Evolutionary conservation across 371 early-diverging fungal species (phyloP), one percentile per base, ranked within the genome.

Genomic region (Polyrhizophydium stewartii): DNA sequence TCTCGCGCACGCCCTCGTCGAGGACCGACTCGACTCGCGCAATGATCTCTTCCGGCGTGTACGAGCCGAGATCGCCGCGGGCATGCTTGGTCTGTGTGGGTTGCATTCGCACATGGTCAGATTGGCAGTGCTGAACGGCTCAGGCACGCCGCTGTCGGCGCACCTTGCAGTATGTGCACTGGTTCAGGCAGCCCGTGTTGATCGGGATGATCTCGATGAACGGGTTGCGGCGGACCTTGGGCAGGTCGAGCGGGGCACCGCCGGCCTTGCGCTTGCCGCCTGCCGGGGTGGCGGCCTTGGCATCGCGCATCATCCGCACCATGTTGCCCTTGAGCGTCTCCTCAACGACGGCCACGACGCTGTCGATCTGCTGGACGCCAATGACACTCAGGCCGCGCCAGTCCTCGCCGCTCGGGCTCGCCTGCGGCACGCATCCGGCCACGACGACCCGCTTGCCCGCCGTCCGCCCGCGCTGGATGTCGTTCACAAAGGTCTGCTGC

Each of bases 141-240:
- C 22, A 25, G 16, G 49, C 49, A 3, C 43, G n/a, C 16, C 43
- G 17, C 43, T 17, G n/a, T 25, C 3, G 3, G 16, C 49, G 3
- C 49, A 47, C 49, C 55, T 83, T 83, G 69, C 83, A 83, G 66
- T 83, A 83, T 0, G 81, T 83, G 70, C 83, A 83, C 47, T 77
- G 74, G 61, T 83, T 83, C 45, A 83, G 58, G 52, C 83, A 81
- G 6, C 75, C 75, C 12, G 77, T 78, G 58, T 78, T 81, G 66
- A 81, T 81, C 28, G 81, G 77, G 50, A 79, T 73, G 51, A 81
- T 78, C 60, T 81, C 83, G 25, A 82, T 72, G 19, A 57, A 73
- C 0, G 74, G 70, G 58, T 82, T 82, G 59, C 72, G 32, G 21
- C 83, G 61, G 24, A 82, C 64, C 63, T 82, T 82, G 13, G 81